Conservation (phyloP, 371 early-diverging fungal species). For the Circinella umbellata region DNA sequence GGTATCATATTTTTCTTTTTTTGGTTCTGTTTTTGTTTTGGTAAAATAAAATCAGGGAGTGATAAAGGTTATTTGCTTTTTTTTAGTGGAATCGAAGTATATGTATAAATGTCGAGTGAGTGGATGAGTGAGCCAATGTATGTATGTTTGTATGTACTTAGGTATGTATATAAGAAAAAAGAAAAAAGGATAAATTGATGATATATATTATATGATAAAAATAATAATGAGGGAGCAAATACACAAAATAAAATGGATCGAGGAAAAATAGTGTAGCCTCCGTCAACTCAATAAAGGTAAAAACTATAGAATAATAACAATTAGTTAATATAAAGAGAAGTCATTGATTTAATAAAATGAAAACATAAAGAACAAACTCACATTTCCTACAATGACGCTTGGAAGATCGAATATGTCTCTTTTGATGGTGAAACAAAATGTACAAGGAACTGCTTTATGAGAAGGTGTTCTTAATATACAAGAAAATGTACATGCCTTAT, state of each 20-base stretch:
- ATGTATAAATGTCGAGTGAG: too few species aligned
- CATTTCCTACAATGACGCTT: slow-evolving; percentile 82
- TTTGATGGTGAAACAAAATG: slow-evolving; percentile 92
- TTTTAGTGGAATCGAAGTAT: not conserved
- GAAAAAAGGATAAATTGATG: not conserved
- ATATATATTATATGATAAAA: not conserved
- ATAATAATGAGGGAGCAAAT: not conserved
- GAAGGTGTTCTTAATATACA: slow-evolving; percentile 74
- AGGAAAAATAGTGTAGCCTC: not conserved
- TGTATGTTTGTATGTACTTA: too few species aligned
- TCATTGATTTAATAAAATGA: not conserved
- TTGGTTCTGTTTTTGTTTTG: too few species aligned
- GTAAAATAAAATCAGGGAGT: too few species aligned
- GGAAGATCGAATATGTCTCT: slow-evolving; percentile 92
- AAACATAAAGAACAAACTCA: slow-evolving; percentile 20
- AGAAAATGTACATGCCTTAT: slow-evolving; percentile 80
- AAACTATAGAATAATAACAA: not conserved
- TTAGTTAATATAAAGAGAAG: not conserved
- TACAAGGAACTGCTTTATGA: slow-evolving; percentile 74
- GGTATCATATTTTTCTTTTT: too few species aligned
- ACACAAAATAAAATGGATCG: not conserved
- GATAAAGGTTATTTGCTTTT: too few species aligned
- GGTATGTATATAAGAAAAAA: not conserved
- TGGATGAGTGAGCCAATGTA: too few species aligned
- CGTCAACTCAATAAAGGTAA: slow-evolving; percentile 6